phyloP scores from a whole-genome alignment of 441 rosid species.

The Eutrema salsugineum region DNA sequence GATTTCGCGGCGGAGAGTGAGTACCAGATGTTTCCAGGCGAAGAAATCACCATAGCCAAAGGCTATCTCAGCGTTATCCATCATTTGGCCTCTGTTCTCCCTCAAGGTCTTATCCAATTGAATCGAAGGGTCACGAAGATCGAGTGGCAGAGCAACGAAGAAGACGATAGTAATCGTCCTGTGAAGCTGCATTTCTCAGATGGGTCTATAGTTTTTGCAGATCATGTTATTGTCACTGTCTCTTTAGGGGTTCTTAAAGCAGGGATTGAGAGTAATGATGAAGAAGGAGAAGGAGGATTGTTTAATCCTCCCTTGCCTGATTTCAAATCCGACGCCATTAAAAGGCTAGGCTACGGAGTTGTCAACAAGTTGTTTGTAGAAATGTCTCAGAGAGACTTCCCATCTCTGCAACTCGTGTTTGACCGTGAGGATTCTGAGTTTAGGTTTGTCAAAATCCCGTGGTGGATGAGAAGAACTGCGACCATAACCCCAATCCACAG shows the following conservation, averaged over 20 bases:
- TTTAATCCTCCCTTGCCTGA: conserved; percentile 75
- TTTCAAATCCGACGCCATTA: conserved; percentile 76
- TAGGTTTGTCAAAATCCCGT: conserved; percentile 60
- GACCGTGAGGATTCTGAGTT: conserved; percentile 48
- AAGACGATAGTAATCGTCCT: conserved; percentile 43
- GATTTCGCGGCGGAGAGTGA: conserved; percentile 89
- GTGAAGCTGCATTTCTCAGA: conserved; percentile 82
- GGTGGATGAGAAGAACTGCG: conserved; percentile 97
- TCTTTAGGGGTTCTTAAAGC: conserved; percentile 91
- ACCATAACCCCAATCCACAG: conserved; percentile 69
- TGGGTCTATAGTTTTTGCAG: conserved; percentile 71
- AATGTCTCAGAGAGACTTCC: conserved; percentile 42
- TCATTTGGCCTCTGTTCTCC: conserved; percentile 77
- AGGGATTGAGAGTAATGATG: conserved; percentile 37
- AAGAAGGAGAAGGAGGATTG: conserved; percentile 47
- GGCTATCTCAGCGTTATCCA: conserved; percentile 73
- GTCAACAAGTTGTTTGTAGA: conserved; percentile 85
- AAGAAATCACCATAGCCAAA: conserved; percentile 94
- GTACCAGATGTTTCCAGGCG: conserved; percentile 88
- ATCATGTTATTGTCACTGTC: conserved; percentile 90
- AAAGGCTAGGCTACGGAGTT: conserved; percentile 82
- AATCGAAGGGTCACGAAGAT: conserved; percentile 63
- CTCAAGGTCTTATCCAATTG: conserved; percentile 63
- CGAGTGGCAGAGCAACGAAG: conserved; percentile 64
- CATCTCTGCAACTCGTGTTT: conserved; percentile 76